Percentiles rank a stretch among this genome's conserved stretches.
Conservation (phyloP, 192 early-diverging fungal species). For the Coemansia sp. region DNA sequence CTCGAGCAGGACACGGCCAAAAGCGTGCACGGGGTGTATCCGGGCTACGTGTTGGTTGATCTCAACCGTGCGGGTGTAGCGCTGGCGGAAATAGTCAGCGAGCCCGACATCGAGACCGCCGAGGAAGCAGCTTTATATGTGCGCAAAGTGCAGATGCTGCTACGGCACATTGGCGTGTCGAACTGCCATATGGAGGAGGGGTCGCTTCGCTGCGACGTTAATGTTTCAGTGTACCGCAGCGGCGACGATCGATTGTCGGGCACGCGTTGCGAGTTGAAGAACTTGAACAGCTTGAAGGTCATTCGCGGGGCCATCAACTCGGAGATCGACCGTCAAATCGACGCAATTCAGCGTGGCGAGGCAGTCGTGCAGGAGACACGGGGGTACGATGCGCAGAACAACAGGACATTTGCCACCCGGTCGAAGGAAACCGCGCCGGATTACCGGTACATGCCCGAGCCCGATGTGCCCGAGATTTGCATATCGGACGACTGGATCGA, state of each 20-base stretch:
- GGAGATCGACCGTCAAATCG: slow-evolving; percentile 77
- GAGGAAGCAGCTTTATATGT: slow-evolving; percentile 70
- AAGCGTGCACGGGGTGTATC: slow-evolving; percentile 61
- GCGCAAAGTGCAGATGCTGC: slow-evolving; percentile 70
- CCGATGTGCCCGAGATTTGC: slow-evolving; percentile 38
- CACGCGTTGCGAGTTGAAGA: slow-evolving; percentile 73
- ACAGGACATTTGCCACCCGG: slow-evolving; percentile 64
- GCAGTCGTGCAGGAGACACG: slow-evolving; percentile 71
- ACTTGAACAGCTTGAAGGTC: slow-evolving; percentile 70
- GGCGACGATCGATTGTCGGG: slow-evolving; percentile 53
- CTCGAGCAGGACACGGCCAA: slow-evolving; percentile 94
- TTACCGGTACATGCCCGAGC: slow-evolving; percentile 88
- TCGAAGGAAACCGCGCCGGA: slow-evolving; percentile 83
- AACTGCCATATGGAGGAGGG: slow-evolving; percentile 87
- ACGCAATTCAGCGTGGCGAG: slow-evolving; percentile 52
- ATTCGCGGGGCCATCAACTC: slow-evolving; percentile 70
- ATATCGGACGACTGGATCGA: slow-evolving; percentile 49
- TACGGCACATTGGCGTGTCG: slow-evolving; percentile 68
- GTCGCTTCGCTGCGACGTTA: slow-evolving; percentile 87
- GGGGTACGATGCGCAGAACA: slow-evolving; percentile 64
- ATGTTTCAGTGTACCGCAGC: slow-evolving; percentile 73
- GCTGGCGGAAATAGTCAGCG: slow-evolving; percentile 88
- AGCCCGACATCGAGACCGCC: slow-evolving; percentile 76
- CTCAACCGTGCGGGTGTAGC: slow-evolving; percentile 84
- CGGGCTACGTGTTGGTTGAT: slow-evolving; percentile 63